phyloP scores from a whole-genome alignment of 163 green algal species.

The Smithsoniella earleae region DNA sequence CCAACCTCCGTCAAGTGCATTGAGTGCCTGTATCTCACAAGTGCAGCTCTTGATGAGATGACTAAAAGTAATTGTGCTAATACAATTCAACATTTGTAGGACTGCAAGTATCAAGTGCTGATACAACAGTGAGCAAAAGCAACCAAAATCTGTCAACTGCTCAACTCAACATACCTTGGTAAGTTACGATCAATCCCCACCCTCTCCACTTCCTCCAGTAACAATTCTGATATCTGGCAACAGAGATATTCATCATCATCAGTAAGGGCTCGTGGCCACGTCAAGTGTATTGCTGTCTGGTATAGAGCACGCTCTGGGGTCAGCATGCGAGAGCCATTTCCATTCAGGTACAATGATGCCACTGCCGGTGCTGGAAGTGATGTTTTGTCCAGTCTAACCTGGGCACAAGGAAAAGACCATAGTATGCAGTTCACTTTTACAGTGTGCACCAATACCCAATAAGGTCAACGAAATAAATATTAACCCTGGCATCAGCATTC shows the following conservation, averaged over 20 bases:
- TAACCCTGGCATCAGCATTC: too few relatives aligned
- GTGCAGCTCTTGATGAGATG: too few relatives aligned
- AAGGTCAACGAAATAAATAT: too few relatives aligned
- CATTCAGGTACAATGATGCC: slow-evolving; percentile 25
- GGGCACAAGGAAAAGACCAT: background rate
- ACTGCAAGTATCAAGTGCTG: too few relatives aligned
- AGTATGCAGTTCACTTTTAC: too few relatives aligned
- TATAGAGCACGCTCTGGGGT: slow-evolving; percentile 18
- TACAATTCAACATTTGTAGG: too few relatives aligned
- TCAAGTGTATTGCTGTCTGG: slow-evolving; percentile 18
- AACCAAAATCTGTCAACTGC: too few relatives aligned
- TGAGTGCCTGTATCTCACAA: slow-evolving; percentile 6
- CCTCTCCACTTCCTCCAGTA: slow-evolving; percentile 17
- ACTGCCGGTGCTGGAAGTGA: slow-evolving; percentile 26
- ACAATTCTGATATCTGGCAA: slow-evolving; percentile 21
- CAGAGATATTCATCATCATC: slow-evolving; percentile 29
- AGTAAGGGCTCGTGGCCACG: slow-evolving; percentile 9
- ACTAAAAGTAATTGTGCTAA: too few relatives aligned
- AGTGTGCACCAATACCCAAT: too few relatives aligned
- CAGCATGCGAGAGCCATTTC: slow-evolving; percentile 1
- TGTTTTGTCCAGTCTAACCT: slow-evolving; percentile 22
- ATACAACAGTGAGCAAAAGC: too few relatives aligned
- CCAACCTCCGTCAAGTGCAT: slow-evolving; percentile 28
- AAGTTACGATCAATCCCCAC: slow-evolving; percentile 14
- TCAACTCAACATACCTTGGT: background rate